Base-by-base conservation (phyloP, 306 rosid species). In the Purshia tridentata region DNA sequence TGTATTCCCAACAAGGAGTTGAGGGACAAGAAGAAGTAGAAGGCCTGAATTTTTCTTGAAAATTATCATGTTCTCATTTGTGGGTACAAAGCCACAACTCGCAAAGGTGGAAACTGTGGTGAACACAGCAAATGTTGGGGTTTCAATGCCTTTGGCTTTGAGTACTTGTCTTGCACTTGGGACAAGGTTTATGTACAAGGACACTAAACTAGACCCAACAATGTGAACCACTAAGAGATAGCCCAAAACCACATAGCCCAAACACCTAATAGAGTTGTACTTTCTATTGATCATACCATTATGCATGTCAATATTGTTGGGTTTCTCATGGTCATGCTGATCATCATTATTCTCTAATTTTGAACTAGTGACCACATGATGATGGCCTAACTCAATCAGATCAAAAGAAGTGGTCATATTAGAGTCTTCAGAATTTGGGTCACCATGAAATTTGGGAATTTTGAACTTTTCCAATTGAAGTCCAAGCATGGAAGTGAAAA, bases 31-130 rank as follows among this genome's bases (percentile, higher is more conserved):
- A 16, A 90, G 63, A 4, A 87, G 76, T 0, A 89, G 72, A 61
- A 93, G 85, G 2, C 98, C 92, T 4, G 96, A 87, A 20, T 87
- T 84, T n/a, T 88, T 70, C 69, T 85, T 93, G 87, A 93, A 93
- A 23, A 86, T 76, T 1, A 84, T 80, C 92, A 93, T 81, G 67
- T 87, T 90, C 78, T 93, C 96, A n/a, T 93, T 93, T 0, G 93
- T 89, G 10, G 97, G 97, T 19, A 90, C 12, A 67, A 78, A 93
- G 5, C 97, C 98, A 40, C 93, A 86, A 5, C 77, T 89, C 3
- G 96, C 67, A 40, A 93, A 83, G n/a, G 87, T 72, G 4, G 98
- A 90, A 65, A 87, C 88, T 20, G 83, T 14, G 9, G 82, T 76
- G 62, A 89, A 89, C 13, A 86, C 9, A 5, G 94, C 82, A 65